Evolutionary conservation across 2,329 filamentous ascomycete species (phyloP).

Genomic region (Nigrospora oryzae): DNA sequence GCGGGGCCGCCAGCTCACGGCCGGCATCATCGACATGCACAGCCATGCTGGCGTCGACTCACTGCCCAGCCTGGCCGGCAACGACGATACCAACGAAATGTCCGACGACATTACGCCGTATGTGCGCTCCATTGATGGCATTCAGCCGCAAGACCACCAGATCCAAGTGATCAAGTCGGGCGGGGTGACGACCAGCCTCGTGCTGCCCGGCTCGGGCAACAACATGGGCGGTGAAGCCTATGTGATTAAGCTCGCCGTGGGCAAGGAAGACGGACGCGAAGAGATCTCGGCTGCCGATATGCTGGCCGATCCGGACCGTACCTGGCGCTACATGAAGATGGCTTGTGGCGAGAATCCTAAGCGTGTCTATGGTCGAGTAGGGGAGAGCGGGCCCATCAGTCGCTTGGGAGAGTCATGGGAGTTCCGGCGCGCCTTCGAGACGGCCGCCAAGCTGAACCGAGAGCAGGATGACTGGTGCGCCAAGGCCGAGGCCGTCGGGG

Average conservation of each 20-base stretch:
- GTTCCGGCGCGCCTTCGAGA: conserved; percentile 60
- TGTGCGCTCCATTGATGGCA: conserved; percentile 56
- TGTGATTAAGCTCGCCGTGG: conserved; percentile 60
- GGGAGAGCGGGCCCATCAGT: conserved; percentile 46
- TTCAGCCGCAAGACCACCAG: conserved; percentile 56
- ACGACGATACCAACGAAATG: conserved; percentile 55
- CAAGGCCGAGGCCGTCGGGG: conserved; percentile 40
- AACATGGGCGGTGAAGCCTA: conserved; percentile 67
- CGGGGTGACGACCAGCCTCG: conserved; percentile 60
- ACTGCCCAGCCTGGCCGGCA: conserved; percentile 45
- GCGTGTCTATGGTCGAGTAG: conserved; percentile 46
- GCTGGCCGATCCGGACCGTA: conserved; percentile 56
- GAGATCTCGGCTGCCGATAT: conserved; percentile 57
- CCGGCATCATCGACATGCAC: conserved; percentile 66
- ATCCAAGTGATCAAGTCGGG: conserved; percentile 64
- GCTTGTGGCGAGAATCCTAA: conserved; percentile 67
- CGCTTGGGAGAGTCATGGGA: conserved; percentile 62
- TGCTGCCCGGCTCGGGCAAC: conserved; percentile 62
- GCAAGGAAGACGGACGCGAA: conserved; percentile 46
- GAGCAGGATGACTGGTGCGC: conserved; percentile 62
- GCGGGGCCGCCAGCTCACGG: conserved; percentile 51
- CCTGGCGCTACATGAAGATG: conserved; percentile 70
- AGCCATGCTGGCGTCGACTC: conserved; percentile 54
- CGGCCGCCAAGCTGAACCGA: conserved; percentile 46
- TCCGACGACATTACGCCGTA: conserved; percentile 58